These are phyloP conservation scores for Yamadazyma olivae DNA, from an alignment of 805 yeast species.

Conservation along the genomic window DNA sequence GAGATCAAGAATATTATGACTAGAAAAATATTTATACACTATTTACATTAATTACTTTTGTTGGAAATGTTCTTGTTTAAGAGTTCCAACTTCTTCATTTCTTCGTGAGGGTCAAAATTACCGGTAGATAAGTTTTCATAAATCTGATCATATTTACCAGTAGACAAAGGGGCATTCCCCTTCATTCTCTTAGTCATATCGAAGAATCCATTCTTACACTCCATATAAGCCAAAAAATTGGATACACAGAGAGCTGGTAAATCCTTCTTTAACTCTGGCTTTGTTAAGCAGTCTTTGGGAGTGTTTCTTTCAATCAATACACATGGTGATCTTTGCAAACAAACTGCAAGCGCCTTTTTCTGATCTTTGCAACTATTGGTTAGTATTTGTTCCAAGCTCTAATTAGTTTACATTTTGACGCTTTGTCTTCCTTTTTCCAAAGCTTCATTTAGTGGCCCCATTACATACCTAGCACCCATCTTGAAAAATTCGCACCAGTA, in stretches of 20 bases:
- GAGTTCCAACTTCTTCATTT: constrained; percentile 65
- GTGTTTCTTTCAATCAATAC: constrained; percentile 86
- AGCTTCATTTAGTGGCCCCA: no score
- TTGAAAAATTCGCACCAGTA: constrained; percentile 1
- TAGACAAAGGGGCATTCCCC: constrained; percentile 91
- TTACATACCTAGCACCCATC: constrained; percentile 17
- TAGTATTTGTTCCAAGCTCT: no score
- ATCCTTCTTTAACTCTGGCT: constrained; percentile 72
- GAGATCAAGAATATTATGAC: no score
- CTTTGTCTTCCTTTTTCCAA: no score
- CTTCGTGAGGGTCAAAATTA: constrained; percentile 77
- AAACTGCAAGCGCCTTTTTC: constrained; percentile 90
- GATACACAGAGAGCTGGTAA: constrained; percentile 87
- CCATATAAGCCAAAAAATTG: constrained; percentile 80
- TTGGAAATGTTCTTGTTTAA: constrained; percentile 50
- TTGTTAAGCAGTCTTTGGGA: constrained; percentile 81
- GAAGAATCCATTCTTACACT: constrained; percentile 86
- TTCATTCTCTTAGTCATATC: constrained; percentile 89
- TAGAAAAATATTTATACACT: not conserved
- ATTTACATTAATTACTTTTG: constrained; percentile 15
- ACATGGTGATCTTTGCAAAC: constrained; percentile 95
- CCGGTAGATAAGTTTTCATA: constrained; percentile 78
- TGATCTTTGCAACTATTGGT: constrained; percentile 82
- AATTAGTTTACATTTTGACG: no score
- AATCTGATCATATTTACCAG: constrained; percentile 89